Evolutionary conservation across 176 grass and related monocot genomes (phyloP).

Genomic region (Oryza coarctata): DNA sequence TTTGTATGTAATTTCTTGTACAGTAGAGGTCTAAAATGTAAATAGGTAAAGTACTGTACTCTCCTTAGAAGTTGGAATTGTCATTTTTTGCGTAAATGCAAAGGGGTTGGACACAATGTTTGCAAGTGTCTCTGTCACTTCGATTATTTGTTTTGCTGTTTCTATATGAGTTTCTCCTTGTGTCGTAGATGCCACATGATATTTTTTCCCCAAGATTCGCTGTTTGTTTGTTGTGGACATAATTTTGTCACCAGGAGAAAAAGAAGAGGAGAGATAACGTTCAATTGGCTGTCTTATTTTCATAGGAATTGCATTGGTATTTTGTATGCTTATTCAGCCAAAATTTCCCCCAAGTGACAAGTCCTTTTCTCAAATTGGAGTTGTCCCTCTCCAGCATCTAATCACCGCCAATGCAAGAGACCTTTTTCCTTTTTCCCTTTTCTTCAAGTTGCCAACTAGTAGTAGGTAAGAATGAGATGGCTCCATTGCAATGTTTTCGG

Average conservation of each 20-base stretch:
- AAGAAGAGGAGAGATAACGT: not conserved
- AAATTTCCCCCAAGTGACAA: not conserved
- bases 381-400: not conserved
- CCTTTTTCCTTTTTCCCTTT: not conserved
- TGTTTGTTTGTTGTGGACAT: not conserved
- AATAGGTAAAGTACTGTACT: not conserved
- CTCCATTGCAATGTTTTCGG: not conserved
- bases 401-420: not conserved
- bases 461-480: not conserved
- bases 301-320: not conserved
- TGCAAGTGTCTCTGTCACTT: slow-evolving; percentile 8
- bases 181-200: not conserved
- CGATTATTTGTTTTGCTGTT: not conserved
- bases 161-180: not conserved
- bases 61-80: not conserved
- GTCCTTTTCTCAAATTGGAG: not conserved
- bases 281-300: not conserved
- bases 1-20: not conserved
- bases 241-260: not conserved
- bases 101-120: slow-evolving; percentile 7
- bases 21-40: not conserved
- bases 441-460: not conserved
- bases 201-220: not conserved
- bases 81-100: not conserved
- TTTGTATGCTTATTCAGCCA: slow-evolving; percentile 10